Conservation (phyloP, 2,329 filamentous ascomycete species). For the Ascochyta viciae-villosae region DNA sequence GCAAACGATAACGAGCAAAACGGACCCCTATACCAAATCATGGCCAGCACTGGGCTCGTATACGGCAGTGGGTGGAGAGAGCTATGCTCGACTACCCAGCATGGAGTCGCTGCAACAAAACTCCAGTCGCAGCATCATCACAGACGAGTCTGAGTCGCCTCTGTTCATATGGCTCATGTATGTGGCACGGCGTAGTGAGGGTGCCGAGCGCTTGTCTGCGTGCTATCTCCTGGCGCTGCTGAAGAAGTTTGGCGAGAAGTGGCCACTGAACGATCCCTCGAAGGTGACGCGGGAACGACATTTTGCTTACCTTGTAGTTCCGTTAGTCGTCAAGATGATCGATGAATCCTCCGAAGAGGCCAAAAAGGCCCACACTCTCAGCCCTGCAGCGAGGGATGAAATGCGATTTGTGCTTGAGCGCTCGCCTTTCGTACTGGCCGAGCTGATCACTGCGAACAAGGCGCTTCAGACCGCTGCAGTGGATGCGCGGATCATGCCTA, state of each 20-base stretch:
- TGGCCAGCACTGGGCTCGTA: constrained; percentile 54
- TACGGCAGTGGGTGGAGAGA: constrained; percentile 34
- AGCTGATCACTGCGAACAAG: constrained; percentile 78
- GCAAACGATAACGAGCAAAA: constrained; percentile 48
- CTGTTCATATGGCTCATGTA: constrained; percentile 58
- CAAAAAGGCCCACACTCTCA: constrained; percentile 29
- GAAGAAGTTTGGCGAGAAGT: constrained; percentile 47
- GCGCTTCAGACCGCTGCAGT: constrained; percentile 82
- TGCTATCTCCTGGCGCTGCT: constrained; percentile 49
- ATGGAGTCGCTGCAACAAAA: constrained; percentile 40
- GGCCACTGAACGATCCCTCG: constrained; percentile 46
- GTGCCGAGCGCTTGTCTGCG: constrained; percentile 51
- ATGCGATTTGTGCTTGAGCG: constrained; percentile 51
- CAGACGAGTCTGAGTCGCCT: constrained; percentile 55
- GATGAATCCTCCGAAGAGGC: constrained; percentile 43
- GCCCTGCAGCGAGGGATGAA: constrained; percentile 57
- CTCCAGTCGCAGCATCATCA: constrained; percentile 40
- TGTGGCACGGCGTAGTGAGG: constrained; percentile 52
- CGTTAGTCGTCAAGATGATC: constrained; percentile 57
- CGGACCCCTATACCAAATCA: constrained; percentile 50
- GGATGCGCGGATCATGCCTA: constrained; percentile 70
- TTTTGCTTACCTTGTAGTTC: constrained; percentile 55
- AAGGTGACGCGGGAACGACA: constrained; percentile 51
- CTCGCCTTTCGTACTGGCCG: constrained; percentile 77
- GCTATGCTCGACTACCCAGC: constrained; percentile 41